Percentiles rank a stretch among this genome's conserved stretches.
These are phyloP conservation scores for Termitomyces titanicus DNA, from an alignment of 768 basidiomycete species.

Conservation along the genomic window DNA sequence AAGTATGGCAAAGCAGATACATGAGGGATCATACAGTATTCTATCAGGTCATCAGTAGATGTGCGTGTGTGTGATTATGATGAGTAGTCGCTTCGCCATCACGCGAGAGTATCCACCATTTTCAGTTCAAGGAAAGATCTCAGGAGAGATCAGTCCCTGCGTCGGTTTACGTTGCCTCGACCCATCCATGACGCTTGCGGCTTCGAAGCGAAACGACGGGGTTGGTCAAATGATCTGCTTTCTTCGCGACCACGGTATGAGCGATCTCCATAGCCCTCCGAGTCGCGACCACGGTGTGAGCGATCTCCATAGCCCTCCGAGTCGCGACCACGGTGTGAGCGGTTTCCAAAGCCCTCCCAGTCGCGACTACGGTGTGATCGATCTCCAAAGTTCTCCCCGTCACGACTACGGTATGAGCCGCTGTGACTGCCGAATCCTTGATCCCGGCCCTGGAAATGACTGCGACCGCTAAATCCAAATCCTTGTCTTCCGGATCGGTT, in stretches of 20 bases:
- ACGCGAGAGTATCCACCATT: too few species aligned
- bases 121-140: too few species aligned
- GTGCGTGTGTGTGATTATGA: neutral
- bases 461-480: neutral
- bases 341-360: neutral
- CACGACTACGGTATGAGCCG: neutral
- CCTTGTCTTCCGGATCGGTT: neutral
- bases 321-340: neutral
- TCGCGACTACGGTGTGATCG: neutral
- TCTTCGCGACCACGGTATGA: neutral
- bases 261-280: neutral
- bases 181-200: neutral
- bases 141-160: too few species aligned
- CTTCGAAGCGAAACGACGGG: neutral
- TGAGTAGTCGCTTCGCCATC: neutral
- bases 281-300: neutral
- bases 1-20: neutral
- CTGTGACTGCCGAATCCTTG: neutral
- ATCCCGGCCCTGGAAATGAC: neutral
- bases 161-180: neutral
- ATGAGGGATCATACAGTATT: slow-evolving; percentile 6
- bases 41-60: slow-evolving; percentile 1
- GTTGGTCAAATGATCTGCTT: neutral
- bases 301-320: neutral
- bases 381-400: neutral